Conservation (phyloP, 164 flowering plant genomes). For the Magnolia officinalis region DNA sequence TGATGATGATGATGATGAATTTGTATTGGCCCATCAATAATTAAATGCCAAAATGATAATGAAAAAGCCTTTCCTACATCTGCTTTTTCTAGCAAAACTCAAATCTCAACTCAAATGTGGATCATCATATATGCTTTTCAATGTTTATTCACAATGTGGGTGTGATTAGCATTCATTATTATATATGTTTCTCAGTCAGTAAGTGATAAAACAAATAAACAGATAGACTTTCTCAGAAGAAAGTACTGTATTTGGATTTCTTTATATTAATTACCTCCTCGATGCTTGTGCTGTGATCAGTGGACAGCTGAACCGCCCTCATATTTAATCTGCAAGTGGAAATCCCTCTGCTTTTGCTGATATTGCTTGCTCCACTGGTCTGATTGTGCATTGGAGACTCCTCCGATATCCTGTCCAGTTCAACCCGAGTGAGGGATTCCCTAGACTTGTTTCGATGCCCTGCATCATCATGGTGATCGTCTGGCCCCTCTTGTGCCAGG, state of each 20-base stretch:
- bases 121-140: background rate
- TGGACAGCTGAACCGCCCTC: slow-evolving; percentile 60
- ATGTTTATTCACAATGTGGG: background rate
- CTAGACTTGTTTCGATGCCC: slow-evolving; percentile 44
- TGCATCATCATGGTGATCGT: slow-evolving; percentile 43
- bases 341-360: slow-evolving; percentile 41
- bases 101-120: background rate
- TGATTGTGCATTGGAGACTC: slow-evolving; percentile 54
- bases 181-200: background rate
- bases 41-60: too few relatives aligned
- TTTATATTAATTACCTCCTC: slow-evolving; percentile 40
- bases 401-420: slow-evolving; percentile 59
- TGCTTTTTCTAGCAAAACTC: background rate
- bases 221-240: background rate
- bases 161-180: background rate
- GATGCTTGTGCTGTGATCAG: slow-evolving; percentile 60
- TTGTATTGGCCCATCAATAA: too few relatives aligned
- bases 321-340: slow-evolving; percentile 44
- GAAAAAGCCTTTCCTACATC: background rate
- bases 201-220: background rate
- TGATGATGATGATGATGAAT: too few relatives aligned
- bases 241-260: background rate
- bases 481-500: slow-evolving; percentile 50
- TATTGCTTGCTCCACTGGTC: slow-evolving; percentile 29
- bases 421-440: slow-evolving; percentile 50